Evolutionary conservation across 805 yeast species (phyloP), one percentile per base, ranked within the genome.

Genomic region (Phaffomyces antillensis): DNA sequence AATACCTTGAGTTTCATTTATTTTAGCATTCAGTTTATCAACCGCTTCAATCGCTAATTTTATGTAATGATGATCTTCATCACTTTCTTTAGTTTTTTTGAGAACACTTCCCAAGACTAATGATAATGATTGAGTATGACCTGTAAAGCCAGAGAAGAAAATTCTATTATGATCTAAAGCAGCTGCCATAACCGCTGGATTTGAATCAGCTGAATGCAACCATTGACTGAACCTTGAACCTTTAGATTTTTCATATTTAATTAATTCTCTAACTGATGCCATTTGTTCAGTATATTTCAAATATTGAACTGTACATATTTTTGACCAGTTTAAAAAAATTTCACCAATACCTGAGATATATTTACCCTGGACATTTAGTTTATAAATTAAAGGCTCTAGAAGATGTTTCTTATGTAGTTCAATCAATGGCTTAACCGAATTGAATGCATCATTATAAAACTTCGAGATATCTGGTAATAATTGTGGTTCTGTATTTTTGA

Each of bases 281-380:
- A 79, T 71, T 7, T 75, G 66, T 34, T 73, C 75, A 34, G 87
- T 83, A 54, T 85, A 85, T 34, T 66, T 67, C 18, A 79, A 51
- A 42, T 84, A 79, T 0, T 79, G 70, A 1, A 66, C 66, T 20
- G 70, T 65, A 0, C 86, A 88, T 18, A 67, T 71, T 26, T 66
- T 65, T 2, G 81, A 70, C 95, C 95, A 87, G 17, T 73, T 72
- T 28, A 71, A 60, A 50, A 84, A 77, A 11, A 85, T 70, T 39
- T 77, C 79, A 4, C 84, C 85, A 15, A 86, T 71, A 9, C 78
- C 77, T 32, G 71, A 73, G 13, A 87, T 75, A 46, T 78, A 81
- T 41, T 81, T 83, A 0, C 91, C 90, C 45, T 81, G 81, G 4
- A 76, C 64, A 23, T 74, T 66, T 37, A 86, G 67, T 37, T 83